A percentile compares a stretch with the other conserved stretches of the same genome.
Evolutionary conservation across 1,284 basidiomycete genomes (phyloP).

Genomic region (Volvariella volvacea): DNA sequence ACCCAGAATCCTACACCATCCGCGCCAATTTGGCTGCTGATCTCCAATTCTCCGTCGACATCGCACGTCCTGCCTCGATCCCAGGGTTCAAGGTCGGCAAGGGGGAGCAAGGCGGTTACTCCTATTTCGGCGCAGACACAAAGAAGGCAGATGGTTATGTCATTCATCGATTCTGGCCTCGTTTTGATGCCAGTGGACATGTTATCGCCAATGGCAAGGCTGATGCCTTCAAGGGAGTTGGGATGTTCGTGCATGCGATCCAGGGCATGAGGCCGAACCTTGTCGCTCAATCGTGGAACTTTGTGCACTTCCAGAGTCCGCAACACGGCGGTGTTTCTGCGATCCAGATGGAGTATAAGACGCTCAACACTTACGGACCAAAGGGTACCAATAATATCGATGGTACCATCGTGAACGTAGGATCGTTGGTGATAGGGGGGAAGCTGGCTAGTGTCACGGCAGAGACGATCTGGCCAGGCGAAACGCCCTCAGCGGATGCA

Average conservation of each 20-base stretch:
- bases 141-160: slow-evolving; percentile 83
- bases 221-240: slow-evolving; percentile 65
- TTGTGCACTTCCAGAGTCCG: slow-evolving; percentile 80
- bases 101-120: slow-evolving; percentile 84
- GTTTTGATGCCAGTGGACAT: slow-evolving; percentile 59
- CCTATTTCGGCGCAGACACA: slow-evolving; percentile 79
- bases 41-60: slow-evolving; percentile 75
- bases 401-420: slow-evolving; percentile 78
- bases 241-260: slow-evolving; percentile 94
- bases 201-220: slow-evolving; percentile 71
- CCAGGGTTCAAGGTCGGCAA: slow-evolving; percentile 92
- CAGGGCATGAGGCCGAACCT: slow-evolving; percentile 98
- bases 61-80: slow-evolving; percentile 61
- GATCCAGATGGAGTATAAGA: slow-evolving; percentile 96
- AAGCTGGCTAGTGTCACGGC: slow-evolving; percentile 72
- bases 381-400: slow-evolving; percentile 72
- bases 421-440: slow-evolving; percentile 74
- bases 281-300: slow-evolving; percentile 94
- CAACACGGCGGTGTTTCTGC: slow-evolving; percentile 75
- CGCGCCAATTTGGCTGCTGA: slow-evolving; percentile 76
- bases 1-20: slow-evolving; percentile 75
- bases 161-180: slow-evolving; percentile 90
- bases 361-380: slow-evolving; percentile 69
- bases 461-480: slow-evolving; percentile 62
- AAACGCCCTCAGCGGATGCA: slow-evolving; percentile 37